Percentiles rank a stretch among this genome's conserved stretches.
Evolutionary conservation across 2,329 filamentous ascomycete genomes (phyloP).

Genomic region (Phyllosticta capitalensis): DNA sequence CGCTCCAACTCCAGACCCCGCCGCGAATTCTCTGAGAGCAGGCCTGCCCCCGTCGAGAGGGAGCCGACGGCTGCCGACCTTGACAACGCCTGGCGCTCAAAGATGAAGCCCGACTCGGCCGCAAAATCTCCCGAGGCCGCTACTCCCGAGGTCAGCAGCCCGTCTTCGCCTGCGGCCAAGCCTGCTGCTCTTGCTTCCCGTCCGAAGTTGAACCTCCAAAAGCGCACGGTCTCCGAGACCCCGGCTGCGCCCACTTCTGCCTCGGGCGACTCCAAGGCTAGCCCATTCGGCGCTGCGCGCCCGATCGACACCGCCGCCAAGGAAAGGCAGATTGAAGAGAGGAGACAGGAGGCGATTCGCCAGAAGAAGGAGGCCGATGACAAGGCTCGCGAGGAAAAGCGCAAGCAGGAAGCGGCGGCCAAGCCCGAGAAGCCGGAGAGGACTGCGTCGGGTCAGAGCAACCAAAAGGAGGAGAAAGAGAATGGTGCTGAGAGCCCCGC

Average conservation of each 20-base stretch:
- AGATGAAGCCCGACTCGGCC: constrained; percentile 74
- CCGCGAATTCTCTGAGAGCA: constrained; percentile 52
- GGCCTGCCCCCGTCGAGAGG: constrained; percentile 52
- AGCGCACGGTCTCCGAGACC: constrained; percentile 80
- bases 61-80: constrained; percentile 79
- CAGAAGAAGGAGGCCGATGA: constrained; percentile 84
- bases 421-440: constrained; percentile 17
- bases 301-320: constrained; percentile 88
- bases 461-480: constrained; percentile 27
- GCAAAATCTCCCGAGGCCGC: constrained; percentile 50
- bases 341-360: constrained; percentile 60
- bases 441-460: constrained; percentile 18
- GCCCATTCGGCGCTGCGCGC: constrained; percentile 84
- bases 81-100: constrained; percentile 85
- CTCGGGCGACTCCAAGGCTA: constrained; percentile 65
- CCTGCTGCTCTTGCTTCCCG: constrained; percentile 53
- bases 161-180: constrained; percentile 60
- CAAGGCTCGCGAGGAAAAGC: constrained; percentile 65
- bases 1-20: constrained; percentile 65
- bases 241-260: constrained; percentile 37
- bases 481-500: constrained; percentile 24
- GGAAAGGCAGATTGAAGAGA: constrained; percentile 86
- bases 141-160: constrained; percentile 65
- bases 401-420: constrained; percentile 43
- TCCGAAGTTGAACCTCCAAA: constrained; percentile 78